Conservation (phyloP, 2,329 filamentous ascomycete species). For the Nigrospora sphaerica region DNA sequence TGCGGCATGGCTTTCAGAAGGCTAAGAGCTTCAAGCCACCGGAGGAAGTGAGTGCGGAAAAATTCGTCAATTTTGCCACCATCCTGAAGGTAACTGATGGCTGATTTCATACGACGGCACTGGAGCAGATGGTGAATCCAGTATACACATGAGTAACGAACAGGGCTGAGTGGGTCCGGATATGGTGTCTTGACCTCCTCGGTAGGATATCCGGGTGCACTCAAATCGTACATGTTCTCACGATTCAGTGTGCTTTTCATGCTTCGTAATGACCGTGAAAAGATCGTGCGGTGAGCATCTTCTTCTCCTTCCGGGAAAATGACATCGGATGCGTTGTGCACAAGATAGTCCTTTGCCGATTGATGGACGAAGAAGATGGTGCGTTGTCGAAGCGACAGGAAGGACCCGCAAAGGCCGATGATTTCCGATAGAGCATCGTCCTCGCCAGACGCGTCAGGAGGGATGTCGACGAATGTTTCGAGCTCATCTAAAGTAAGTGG, state of each 20-base stretch:
- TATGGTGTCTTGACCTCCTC: constrained; percentile 10
- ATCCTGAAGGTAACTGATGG: constrained; percentile 12
- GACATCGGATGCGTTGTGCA: constrained; percentile 7
- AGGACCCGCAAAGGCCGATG: constrained; percentile 29
- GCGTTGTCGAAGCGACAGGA: constrained; percentile 24
- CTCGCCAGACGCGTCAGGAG: constrained; percentile 4
- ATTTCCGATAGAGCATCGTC: constrained; percentile 14
- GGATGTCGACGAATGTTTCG: constrained; percentile 1
- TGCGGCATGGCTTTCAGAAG: constrained; percentile 17
- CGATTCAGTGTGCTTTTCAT: constrained; percentile 21
- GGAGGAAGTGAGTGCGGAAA: constrained; percentile 25
- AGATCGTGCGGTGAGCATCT: constrained; percentile 21
- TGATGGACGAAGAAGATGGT: constrained; percentile 30
- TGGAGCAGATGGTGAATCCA: constrained; percentile 25
- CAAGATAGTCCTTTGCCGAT: constrained; percentile 34
- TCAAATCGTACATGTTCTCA: constrained; percentile 25
- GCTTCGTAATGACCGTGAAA: constrained; percentile 23
- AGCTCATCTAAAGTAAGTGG: constrained; percentile 30
- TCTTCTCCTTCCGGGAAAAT: constrained; percentile 20
- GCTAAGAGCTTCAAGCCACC: constrained; percentile 36
- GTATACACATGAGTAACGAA: constrained; percentile 24
- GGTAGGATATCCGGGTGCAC: constrained; percentile 11
- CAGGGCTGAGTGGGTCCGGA: constrained; percentile 16
- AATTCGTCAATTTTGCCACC: constrained; percentile 21
- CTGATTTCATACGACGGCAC: neutral